Base-by-base conservation (phyloP, 306 rosid species). In the Cyclanthera cordifolia region DNA sequence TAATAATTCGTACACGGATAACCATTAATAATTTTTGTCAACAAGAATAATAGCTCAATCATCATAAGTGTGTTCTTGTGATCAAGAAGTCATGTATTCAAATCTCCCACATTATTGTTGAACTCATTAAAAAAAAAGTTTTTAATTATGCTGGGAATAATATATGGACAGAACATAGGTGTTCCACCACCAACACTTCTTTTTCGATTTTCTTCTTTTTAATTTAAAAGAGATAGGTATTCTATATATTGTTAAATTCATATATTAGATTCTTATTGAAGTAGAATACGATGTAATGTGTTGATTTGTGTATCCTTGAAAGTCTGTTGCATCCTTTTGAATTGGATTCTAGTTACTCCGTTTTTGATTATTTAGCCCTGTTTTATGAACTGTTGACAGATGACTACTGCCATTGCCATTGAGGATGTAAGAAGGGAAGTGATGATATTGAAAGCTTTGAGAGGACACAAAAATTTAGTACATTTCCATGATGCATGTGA, bases 391-490 rank as follows among this genome's bases (percentile, higher is more conserved):
- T 75, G 77, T 20, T 76, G 78, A 52, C 79, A 91, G 97, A 91
- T 91, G 97, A 91, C 95, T 39, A 87, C 95, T 78, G 91, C 95
- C 51, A 91, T 91, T 53, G 96, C 97, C 45, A 81, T 91, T 73
- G 96, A 88, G 92, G 96, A 91, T 74, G 97, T 91, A 54, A 88
- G 97, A 73, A 83, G 97, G 80, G 96, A 91, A 76, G 97, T 91
- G 76, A 89, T 87, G 79, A 88, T 91, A 73, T 84, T 91, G 87
- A 91, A 78, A 76, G 96, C 96, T 74, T 84, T 91, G 83, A 89
- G 85, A 4, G 92, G 94, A 51, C 96, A 91, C 67, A 75, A 77
- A 75, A 91, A 88, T 81, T 83, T 91, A 41, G 83, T 91, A 11
- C 76, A 75, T 24, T 91, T 91, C 73, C 82, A 88, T 20, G 97